Conservation (phyloP, 441 rosid species). For the Arabidopsis lyrata region DNA sequence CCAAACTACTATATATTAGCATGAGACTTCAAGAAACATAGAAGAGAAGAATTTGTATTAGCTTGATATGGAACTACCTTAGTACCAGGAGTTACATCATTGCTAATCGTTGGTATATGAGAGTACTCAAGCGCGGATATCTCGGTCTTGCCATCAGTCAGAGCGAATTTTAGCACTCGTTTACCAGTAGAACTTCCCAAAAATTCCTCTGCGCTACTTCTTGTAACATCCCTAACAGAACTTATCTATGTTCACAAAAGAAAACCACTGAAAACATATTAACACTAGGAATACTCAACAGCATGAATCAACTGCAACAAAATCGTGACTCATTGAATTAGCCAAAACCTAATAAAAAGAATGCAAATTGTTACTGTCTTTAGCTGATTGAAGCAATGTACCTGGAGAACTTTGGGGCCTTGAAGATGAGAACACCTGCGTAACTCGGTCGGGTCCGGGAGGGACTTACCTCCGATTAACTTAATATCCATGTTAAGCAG, state of each 20-base stretch:
- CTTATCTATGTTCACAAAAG: slow-evolving; percentile 54
- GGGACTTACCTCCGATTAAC: slow-evolving; percentile 69
- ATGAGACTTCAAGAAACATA: neutral
- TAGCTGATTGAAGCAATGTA: slow-evolving; percentile 6
- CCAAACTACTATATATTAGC: too few species aligned
- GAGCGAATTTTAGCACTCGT: slow-evolving; percentile 60
- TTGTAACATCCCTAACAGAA: slow-evolving; percentile 75
- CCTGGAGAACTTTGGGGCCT: slow-evolving; percentile 92
- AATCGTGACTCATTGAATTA: neutral
- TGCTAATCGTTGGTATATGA: slow-evolving; percentile 61
- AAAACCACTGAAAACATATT: slow-evolving; percentile 9
- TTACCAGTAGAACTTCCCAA: slow-evolving; percentile 56
- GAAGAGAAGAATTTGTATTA: neutral
- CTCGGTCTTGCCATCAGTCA: slow-evolving; percentile 79
- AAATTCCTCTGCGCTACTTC: slow-evolving; percentile 63
- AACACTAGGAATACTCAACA: neutral
- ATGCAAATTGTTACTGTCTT: neutral
- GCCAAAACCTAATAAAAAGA: slow-evolving; percentile 10
- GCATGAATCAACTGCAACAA: slow-evolving; percentile 18
- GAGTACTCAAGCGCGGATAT: slow-evolving; percentile 76
- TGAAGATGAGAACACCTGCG: slow-evolving; percentile 63
- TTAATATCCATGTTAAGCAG: slow-evolving; percentile 77
- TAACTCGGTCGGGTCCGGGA: slow-evolving; percentile 57
- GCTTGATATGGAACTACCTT: slow-evolving; percentile 61
- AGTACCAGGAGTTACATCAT: slow-evolving; percentile 78